These are phyloP conservation scores for Metschnikowia cubensis DNA, from an alignment of 805 yeast genomes.

Conservation along the genomic window DNA sequence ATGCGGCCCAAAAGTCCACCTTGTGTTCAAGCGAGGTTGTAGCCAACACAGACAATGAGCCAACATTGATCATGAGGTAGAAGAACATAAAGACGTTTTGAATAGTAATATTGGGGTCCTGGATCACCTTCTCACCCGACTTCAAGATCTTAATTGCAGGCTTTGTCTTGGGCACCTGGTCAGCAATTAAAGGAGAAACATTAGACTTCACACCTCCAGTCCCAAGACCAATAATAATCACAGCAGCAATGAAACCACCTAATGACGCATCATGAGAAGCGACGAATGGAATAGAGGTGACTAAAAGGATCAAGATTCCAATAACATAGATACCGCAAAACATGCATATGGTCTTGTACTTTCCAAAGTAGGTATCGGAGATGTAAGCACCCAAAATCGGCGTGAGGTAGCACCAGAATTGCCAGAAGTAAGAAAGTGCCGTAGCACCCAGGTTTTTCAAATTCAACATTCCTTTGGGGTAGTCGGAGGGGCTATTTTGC, in stretches of 20 bases:
- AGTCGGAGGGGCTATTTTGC: conserved; percentile 12
- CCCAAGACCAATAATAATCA: conserved; percentile 64
- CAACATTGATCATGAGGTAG: conserved; percentile 16
- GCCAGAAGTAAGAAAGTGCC: conserved; percentile 14
- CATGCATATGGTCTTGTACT: conserved; percentile 60
- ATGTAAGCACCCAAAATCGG: conserved; percentile 31
- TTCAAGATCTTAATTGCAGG: conserved; percentile 35
- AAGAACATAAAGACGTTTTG: conserved; percentile 16
- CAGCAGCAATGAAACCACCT: conserved; percentile 57
- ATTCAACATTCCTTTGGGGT: conserved; percentile 11
- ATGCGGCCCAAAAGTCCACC: conserved; percentile 16
- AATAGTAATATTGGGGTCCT: conserved; percentile 14
- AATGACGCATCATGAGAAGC: conserved; percentile 46
- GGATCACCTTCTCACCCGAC: conserved; percentile 15
- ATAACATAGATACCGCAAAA: conserved; percentile 55
- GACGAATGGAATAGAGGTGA: conserved; percentile 64
- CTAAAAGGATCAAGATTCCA: conserved; percentile 60
- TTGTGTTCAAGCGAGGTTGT: conserved; percentile 13
- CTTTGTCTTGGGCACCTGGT: conserved; percentile 33
- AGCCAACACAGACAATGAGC: conserved; percentile 13
- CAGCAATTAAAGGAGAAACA: conserved; percentile 71
- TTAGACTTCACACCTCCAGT: conserved; percentile 81
- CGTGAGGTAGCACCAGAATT: conserved; percentile 14
- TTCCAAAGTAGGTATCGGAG: conserved; percentile 72
- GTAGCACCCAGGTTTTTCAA: conserved; percentile 12